Conservation (phyloP, 192 early-diverging fungal species). For the Cetraspora pellucida region DNA sequence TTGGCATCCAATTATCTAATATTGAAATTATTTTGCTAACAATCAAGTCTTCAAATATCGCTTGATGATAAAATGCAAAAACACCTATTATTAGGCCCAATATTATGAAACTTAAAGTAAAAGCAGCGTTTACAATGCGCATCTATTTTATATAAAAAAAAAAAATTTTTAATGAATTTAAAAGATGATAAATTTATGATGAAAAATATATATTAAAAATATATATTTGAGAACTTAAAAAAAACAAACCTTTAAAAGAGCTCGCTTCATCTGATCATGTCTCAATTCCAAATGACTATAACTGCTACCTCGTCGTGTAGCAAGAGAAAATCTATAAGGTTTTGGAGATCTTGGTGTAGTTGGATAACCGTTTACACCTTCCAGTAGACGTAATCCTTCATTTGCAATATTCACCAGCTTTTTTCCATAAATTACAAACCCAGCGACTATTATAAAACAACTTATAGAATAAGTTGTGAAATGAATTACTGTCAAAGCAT, state of each 20-base stretch:
- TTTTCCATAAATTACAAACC: conserved; percentile 6
- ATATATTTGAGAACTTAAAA: not conserved
- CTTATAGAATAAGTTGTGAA: not conserved
- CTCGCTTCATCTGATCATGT: not conserved
- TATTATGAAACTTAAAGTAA: not conserved
- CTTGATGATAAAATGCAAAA: not conserved
- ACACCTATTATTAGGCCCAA: not conserved
- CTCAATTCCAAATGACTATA: conserved; percentile 7
- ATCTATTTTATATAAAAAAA: not conserved
- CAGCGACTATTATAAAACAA: not conserved
- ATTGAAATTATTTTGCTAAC: conserved; percentile 1
- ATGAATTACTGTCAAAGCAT: not conserved
- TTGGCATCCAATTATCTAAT: not conserved
- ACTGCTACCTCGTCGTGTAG: too few relatives aligned
- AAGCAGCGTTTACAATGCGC: not conserved
- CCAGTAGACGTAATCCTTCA: conserved; percentile 13
- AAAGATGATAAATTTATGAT: not conserved
- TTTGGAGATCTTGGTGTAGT: not conserved
- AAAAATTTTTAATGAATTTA: not conserved
- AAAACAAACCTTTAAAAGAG: not conserved
- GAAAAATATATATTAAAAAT: too few relatives aligned
- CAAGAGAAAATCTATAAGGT: not conserved
- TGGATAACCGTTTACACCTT: conserved; percentile 1
- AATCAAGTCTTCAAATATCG: not conserved
- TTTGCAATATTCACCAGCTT: conserved; percentile 14